Conservation (phyloP, 352 stramenopile genomes). For the Globisporangium nodosum region DNA sequence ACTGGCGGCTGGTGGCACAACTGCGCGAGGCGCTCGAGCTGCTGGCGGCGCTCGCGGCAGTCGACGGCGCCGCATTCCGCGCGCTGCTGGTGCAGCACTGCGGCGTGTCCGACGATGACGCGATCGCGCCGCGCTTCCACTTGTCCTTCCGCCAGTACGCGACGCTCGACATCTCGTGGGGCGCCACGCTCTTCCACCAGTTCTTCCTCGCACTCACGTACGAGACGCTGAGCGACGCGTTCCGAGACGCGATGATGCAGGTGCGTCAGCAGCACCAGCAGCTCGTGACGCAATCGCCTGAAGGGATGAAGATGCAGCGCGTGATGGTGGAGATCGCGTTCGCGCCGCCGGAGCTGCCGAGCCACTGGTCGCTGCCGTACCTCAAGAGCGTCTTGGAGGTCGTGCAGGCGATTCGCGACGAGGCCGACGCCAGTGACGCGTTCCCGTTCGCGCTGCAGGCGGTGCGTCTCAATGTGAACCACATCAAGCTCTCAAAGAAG, state of each 20-base stretch:
- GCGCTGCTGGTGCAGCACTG: conserved; percentile 8
- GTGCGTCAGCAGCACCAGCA: not conserved
- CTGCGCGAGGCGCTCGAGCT: conserved; percentile 16
- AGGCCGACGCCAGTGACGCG: conserved; percentile 5
- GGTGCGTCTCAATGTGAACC: conserved; percentile 8
- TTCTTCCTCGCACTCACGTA: conserved; percentile 14
- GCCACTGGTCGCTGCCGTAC: conserved; percentile 11
- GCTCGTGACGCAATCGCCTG: not conserved
- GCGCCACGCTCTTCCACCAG: conserved; percentile 12
- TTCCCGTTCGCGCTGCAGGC: conserved; percentile 9
- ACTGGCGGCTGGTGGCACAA: conserved; percentile 4
- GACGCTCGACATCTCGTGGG: conserved; percentile 15
- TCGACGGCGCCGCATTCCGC: conserved; percentile 5
- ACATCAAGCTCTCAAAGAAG: conserved; percentile 7
- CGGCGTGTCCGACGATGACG: not conserved
- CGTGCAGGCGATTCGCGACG: conserved; percentile 12
- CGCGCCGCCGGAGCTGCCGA: conserved; percentile 7
- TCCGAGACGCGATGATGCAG: conserved; percentile 6
- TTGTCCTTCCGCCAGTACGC: conserved; percentile 11
- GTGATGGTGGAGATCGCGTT: conserved; percentile 13
- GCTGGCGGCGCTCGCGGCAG: conserved; percentile 14
- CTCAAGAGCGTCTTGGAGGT: conserved; percentile 14
- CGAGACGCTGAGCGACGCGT: conserved; percentile 5
- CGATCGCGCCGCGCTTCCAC: conserved; percentile 5
- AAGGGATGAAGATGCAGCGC: not conserved